phyloP scores from a whole-genome alignment of 2,329 filamentous ascomycete genomes.

The Diatrype stigma region DNA sequence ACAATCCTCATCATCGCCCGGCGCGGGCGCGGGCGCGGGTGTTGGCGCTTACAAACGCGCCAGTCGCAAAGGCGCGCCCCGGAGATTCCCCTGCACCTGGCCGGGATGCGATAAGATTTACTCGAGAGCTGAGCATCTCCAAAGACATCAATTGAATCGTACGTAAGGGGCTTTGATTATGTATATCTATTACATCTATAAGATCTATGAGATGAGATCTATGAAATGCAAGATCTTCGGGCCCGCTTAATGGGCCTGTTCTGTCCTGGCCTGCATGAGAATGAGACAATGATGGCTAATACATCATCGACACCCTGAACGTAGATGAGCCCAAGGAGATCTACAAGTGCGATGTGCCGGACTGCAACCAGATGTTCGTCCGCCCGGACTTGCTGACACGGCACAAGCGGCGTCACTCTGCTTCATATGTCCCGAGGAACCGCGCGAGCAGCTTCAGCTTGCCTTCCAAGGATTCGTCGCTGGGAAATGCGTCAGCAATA shows the following conservation, averaged over 20 bases:
- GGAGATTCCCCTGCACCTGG: conserved; percentile 60
- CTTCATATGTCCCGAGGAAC: conserved; percentile 47
- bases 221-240: no score
- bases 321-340: conserved; percentile 76
- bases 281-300: conserved; percentile 12
- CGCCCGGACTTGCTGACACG: conserved; percentile 71
- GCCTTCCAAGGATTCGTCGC: conserved; percentile 21
- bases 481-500: conserved; percentile 1
- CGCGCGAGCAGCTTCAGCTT: conserved; percentile 45
- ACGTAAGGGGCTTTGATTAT: conserved; percentile 27
- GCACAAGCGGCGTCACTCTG: conserved; percentile 62
- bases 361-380: conserved; percentile 73
- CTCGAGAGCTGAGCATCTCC: conserved; percentile 75
- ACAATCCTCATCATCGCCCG: conserved; percentile 25
- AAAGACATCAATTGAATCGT: conserved; percentile 81
- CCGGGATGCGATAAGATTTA: conserved; percentile 75
- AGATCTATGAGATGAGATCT: no score
- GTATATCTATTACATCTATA: no score
- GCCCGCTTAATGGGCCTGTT: background rate
- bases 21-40: conserved; percentile 6
- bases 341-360: conserved; percentile 70
- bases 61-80: conserved; percentile 46
- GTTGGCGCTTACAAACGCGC: conserved; percentile 46
- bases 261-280: conserved; percentile 8
- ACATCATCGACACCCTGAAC: conserved; percentile 7